These are phyloP conservation scores for Alternaria viburni DNA, from an alignment of 2,329 filamentous ascomycete species.

Conservation along the genomic window DNA sequence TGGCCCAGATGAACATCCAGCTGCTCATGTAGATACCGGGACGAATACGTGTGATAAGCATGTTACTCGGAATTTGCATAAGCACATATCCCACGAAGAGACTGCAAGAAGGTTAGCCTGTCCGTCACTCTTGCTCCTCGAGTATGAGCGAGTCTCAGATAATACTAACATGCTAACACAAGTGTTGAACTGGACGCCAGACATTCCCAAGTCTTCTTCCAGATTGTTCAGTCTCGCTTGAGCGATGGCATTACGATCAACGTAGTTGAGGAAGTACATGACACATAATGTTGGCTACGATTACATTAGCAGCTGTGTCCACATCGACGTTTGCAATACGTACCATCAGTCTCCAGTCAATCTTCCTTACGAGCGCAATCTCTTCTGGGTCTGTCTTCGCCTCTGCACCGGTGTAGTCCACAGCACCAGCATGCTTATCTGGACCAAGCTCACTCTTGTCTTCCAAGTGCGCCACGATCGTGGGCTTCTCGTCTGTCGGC, in stretches of 20 bases:
- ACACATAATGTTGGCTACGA: conserved; percentile 48
- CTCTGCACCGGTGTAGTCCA: conserved; percentile 40
- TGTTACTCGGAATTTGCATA: conserved; percentile 49
- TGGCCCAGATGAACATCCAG: conserved; percentile 48
- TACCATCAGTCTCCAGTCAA: conserved; percentile 43
- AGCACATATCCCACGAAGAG: conserved; percentile 58
- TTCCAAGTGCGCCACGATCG: conserved; percentile 16
- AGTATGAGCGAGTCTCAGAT: not conserved
- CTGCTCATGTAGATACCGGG: conserved; percentile 41
- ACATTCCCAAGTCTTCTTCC: conserved; percentile 56
- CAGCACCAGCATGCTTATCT: conserved; percentile 21
- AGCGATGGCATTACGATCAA: conserved; percentile 69
- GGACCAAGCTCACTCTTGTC: conserved; percentile 26
- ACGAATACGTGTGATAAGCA: conserved; percentile 48
- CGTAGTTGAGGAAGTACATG: conserved; percentile 53
- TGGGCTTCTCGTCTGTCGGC: conserved; percentile 21
- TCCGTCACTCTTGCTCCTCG: not conserved
- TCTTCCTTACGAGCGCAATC: conserved; percentile 42
- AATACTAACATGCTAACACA: conserved; percentile 56
- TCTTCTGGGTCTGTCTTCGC: conserved; percentile 42
- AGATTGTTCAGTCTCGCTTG: conserved; percentile 68
- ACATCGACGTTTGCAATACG: not conserved
- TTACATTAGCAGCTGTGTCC: not conserved
- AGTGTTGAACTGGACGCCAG: conserved; percentile 38
- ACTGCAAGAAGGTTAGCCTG: conserved; percentile 12